Evolutionary conservation across 169 alveolate genomes (phyloP), one percentile per base, ranked within the genome.

Genomic region (Nephromyces sp.): DNA sequence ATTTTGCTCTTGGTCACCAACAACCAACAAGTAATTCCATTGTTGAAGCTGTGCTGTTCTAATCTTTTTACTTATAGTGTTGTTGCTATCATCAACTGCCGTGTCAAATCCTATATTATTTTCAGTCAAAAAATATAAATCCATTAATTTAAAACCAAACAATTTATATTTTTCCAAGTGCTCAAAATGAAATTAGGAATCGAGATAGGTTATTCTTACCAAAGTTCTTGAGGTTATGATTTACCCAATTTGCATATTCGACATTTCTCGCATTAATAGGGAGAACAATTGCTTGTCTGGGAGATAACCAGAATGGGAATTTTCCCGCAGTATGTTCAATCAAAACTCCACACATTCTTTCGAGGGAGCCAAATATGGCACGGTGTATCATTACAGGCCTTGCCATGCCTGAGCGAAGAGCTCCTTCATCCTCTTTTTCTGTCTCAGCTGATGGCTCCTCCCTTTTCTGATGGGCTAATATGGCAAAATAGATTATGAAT

Each of bases 281-380:
- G 66, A 92, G 78, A 32, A 97, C 90, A 24, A 92, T 85, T 35
- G 94, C 90, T 91, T 97, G 98, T 61, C 96, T 89, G 8, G 99
- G 99, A 25, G 98, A 92, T 22, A 97, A 84, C 99, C 99, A 97
- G 78, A 97, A 96, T 4, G 99, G 99, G 89, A 96, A 88, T 83
- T 95, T 96, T 31, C 99, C 99, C 28, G 94, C 98, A 15, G 94
- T 79, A 79, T 97, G 98, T 78, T 97, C 99, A 27, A 68, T 29
- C 52, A 68, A 27, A 22, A 76, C 77, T 0, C 74, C 82, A 91
- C 62, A 86, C 84, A 88, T 86, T 75, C 96, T 78, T 68, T 91
- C 96, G 6, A 91, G 31, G 81, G 77, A 76, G 22, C 77, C 99
- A 25, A 96, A 85, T 53, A 97, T 95, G n/a, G 99, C 99, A 87